Evolutionary conservation across 2,329 filamentous ascomycete genomes (phyloP), one percentile per base, ranked within the genome.

Genomic region (Exophiala sp.): DNA sequence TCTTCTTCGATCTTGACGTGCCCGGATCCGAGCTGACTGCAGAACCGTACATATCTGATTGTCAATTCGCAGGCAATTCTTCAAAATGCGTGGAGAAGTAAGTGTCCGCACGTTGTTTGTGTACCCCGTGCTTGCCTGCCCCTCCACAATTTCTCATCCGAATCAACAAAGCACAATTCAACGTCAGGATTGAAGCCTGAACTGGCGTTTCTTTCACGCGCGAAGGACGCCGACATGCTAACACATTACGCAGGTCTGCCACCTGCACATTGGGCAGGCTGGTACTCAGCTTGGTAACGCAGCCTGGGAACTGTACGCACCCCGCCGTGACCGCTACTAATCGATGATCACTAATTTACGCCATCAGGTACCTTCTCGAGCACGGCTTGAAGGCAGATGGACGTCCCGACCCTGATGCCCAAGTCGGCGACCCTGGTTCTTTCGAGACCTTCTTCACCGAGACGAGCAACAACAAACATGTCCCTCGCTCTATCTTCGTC

Each of bases 391-490:
- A 78, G 66, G 72, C 78, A 50, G 82, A 86, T 67, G 83, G 83
- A 58, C 77, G 75, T 54, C 73, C 77, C 52, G 76, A 85, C 66
- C 76, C 80, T 12, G 78, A 82, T 46, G 75, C 75, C 45, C 77
- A 78, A 2, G 64, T 78, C 47, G 75, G 74, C 54, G 76, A 80
- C 56, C 72, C 73, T 46, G 82, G 82, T 58, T 81, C 81, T 45
- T 82, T 78, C 64, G 81, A 85, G 64, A 86, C 82, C 57, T 86
- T 86, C 72, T 86, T 86, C 74, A 84, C 78, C 53, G 82, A 86
- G 70, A 84, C 83, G 34, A 73, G 76, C 62, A 77, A 68, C 64
- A 82, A 82, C 63, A 86, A 86, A 81, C 85, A 85, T 66, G 83
- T 86, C 16, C 83, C 83, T 55, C 80, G 83, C 56, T 84, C 82